Percentiles rank a stretch among this genome's conserved stretches.
Conservation (phyloP, 2,329 filamentous ascomycete genomes). For the Niveomyces coronatus region DNA sequence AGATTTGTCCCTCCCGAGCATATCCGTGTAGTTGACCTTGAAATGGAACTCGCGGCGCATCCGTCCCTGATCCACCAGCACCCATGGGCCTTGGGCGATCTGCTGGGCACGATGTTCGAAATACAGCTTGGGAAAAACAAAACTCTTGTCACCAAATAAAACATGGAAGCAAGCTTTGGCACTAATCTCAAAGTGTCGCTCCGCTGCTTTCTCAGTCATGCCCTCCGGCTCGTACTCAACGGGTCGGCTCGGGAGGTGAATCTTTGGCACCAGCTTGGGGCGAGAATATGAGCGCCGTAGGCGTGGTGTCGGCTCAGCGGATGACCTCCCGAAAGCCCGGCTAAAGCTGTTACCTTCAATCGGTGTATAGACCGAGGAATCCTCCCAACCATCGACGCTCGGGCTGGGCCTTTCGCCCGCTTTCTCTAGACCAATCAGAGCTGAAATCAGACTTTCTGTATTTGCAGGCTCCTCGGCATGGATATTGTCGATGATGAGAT, state of each 20-base stretch:
- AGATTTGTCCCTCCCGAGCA: slow-evolving; percentile 51
- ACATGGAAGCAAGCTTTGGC: slow-evolving; percentile 94
- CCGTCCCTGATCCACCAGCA: slow-evolving; percentile 54
- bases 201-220: slow-evolving; percentile 64
- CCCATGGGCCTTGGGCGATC: slow-evolving; percentile 83
- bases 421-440: slow-evolving; percentile 65
- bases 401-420: slow-evolving; percentile 51
- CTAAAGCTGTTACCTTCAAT: slow-evolving; percentile 46
- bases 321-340: slow-evolving; percentile 21
- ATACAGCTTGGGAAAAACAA: slow-evolving; percentile 85
- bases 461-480: slow-evolving; percentile 60
- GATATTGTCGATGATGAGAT: slow-evolving; percentile 73
- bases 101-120: slow-evolving; percentile 69
- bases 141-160: slow-evolving; percentile 91
- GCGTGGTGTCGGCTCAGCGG: slow-evolving; percentile 25
- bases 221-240: slow-evolving; percentile 77
- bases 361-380: slow-evolving; percentile 52
- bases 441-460: slow-evolving; percentile 59
- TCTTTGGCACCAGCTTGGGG: slow-evolving; percentile 47
- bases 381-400: slow-evolving; percentile 85
- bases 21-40: slow-evolving; percentile 56
- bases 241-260: slow-evolving; percentile 72
- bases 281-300: slow-evolving; percentile 24
- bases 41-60: slow-evolving; percentile 75
- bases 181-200: slow-evolving; percentile 80